Evolutionary conservation across 371 early-diverging fungal species (phyloP).

Genomic region (Caulochytrium protostelioides): DNA sequence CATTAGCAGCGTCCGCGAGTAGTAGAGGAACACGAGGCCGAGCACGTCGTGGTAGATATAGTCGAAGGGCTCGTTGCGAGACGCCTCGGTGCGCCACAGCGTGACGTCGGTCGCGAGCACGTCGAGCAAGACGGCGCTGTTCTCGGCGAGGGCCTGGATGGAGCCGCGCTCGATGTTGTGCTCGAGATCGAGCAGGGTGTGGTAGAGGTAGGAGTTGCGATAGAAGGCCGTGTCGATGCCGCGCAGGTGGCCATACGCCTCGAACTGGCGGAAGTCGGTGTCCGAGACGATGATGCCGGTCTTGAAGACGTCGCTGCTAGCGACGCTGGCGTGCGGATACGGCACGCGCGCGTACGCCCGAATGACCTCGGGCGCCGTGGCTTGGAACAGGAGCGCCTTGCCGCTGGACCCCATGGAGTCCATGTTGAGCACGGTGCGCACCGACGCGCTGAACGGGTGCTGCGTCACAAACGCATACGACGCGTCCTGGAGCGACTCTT

Average conservation of each 20-base stretch:
- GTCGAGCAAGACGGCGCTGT: constrained; percentile 31
- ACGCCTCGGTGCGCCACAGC: no score
- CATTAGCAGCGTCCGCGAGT: constrained; percentile 34
- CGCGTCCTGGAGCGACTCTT: constrained; percentile 54
- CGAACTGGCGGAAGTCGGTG: constrained; percentile 56
- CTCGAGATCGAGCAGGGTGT: constrained; percentile 43
- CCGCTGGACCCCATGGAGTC: constrained; percentile 52
- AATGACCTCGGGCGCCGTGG: constrained; percentile 42
- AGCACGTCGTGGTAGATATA: constrained; percentile 43
- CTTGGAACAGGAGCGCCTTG: constrained; percentile 50
- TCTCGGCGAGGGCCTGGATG: constrained; percentile 50
- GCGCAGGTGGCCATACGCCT: constrained; percentile 38
- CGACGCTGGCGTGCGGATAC: constrained; percentile 47
- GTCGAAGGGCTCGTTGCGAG: constrained; percentile 26
- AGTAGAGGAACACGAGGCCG: constrained; percentile 42
- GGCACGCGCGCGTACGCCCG: constrained; percentile 45
- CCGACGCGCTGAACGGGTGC: constrained; percentile 33
- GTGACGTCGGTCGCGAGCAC: constrained; percentile 30
- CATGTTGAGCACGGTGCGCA: constrained; percentile 45
- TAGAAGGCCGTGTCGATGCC: constrained; percentile 53
- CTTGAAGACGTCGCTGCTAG: constrained; percentile 43
- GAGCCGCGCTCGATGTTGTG: constrained; percentile 36
- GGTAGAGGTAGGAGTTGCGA: constrained; percentile 44
- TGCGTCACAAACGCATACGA: constrained; percentile 48
- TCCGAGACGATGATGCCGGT: constrained; percentile 49